Base-by-base conservation (phyloP, 179 eudicot genomes). In the Patellifolia procumbens region DNA sequence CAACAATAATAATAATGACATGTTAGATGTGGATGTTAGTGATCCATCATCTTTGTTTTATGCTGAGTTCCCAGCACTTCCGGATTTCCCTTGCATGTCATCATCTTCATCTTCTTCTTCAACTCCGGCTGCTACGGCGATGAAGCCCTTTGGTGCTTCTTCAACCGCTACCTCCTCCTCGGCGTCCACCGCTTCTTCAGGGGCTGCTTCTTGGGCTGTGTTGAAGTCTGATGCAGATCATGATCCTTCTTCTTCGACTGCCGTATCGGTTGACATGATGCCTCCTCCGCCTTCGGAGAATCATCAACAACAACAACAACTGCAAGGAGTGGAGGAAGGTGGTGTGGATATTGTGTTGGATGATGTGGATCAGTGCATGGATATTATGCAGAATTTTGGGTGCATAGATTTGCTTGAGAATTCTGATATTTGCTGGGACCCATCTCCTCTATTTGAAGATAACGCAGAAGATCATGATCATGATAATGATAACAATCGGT, bases 81-180 rank as follows among this genome's bases (percentile, higher is more conserved):
- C 94, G 0, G 97, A 94, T 48, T 92, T 94, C 66, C 91, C 93
- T 12, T 92, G 98, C 97, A 91, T 91, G 92, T 92, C 97, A 0
- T 91, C 96, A 0, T 87, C 97, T 0, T 92, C 97, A 0, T 92
- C 98, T 0, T 85, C 96, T 0, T 87, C 95, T 0, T 85, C 96
- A 0, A 73, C 84, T 20, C 84, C 88, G 24, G 83, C 85, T 0
- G 83, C 86, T 0, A 34, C 72, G 29, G 19, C 72, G 48, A 48
- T 79, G 7, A 72, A 87, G 5, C 70, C 68, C 4, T 59, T 76
- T 15, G 45, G 65, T 31, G 56, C 24, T 5, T 60, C 62, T 7
- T 62, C 79, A 0, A 46, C 85, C 2, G 35, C 80, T 0, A 72
- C 88, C 0, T 79, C 90, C 0, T 81, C 89, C 0, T 82, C 95